These are phyloP conservation scores for Fallopia convolvulus DNA, from an alignment of 148 eudicot genomes.

Conservation along the genomic window DNA sequence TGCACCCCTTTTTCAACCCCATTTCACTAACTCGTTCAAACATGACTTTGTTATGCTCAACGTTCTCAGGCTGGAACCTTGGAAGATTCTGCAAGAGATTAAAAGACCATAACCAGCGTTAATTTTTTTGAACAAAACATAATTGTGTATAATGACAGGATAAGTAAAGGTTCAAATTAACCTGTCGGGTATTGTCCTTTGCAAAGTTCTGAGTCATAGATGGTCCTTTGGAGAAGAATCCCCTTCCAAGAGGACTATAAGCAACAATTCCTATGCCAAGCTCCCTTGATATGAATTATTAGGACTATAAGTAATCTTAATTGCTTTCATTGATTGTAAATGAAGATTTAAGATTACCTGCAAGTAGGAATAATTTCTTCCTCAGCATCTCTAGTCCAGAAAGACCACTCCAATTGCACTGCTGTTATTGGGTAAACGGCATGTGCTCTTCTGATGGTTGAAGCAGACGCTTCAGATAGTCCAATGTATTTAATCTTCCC, in stretches of 20 bases:
- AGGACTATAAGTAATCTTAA: not conserved
- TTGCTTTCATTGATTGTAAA: not conserved
- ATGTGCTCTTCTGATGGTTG: constrained; percentile 25
- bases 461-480: constrained; percentile 23
- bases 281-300: constrained; percentile 9
- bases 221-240: constrained; percentile 22
- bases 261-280: constrained; percentile 27
- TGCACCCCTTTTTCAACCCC: constrained; percentile 29
- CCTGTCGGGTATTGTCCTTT: constrained; percentile 25
- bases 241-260: constrained; percentile 22
- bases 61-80: constrained; percentile 29
- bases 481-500: constrained; percentile 27
- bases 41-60: constrained; percentile 30
- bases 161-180: not conserved
- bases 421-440: constrained; percentile 14
- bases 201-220: constrained; percentile 18
- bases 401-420: constrained; percentile 13
- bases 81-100: constrained; percentile 21
- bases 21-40: constrained; percentile 29
- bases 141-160: not conserved
- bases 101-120: not conserved
- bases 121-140: not conserved
- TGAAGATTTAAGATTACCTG: constrained; percentile 5
- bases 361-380: constrained; percentile 21
- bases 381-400: constrained; percentile 15